Evolutionary conservation across 805 yeast species (phyloP).

Genomic region (baker's yeast (Saccharomyces cerevisiae)): DNA sequence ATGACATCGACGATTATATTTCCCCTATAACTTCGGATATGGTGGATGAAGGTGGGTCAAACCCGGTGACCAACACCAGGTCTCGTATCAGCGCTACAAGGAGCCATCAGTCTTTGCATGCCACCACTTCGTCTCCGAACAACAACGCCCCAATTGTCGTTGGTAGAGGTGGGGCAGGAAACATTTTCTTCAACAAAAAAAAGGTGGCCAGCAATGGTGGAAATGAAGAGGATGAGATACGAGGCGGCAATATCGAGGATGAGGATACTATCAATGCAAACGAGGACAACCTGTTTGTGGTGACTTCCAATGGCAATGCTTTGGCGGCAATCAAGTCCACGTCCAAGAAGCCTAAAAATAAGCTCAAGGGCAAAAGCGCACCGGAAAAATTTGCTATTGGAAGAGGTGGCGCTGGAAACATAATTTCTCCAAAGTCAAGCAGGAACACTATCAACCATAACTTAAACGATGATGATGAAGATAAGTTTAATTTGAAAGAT

Average conservation of each 20-base stretch:
- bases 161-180: slow-evolving; percentile 33
- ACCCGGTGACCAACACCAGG: background rate
- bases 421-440: slow-evolving; percentile 13
- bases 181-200: slow-evolving; percentile 18
- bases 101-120: background rate
- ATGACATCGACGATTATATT: slow-evolving; percentile 6
- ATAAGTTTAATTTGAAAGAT: background rate
- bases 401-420: slow-evolving; percentile 32
- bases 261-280: background rate
- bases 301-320: background rate
- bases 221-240: background rate
- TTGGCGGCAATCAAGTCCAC: background rate
- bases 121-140: background rate
- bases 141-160: slow-evolving; percentile 14
- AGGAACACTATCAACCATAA: background rate
- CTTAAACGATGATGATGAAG: background rate
- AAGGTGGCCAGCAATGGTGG: background rate
- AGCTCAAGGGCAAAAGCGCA: background rate
- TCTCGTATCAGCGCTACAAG: background rate
- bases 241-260: background rate
- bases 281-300: background rate
- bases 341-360: background rate
- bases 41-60: background rate
- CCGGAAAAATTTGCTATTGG: slow-evolving; percentile 19
- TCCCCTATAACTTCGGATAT: slow-evolving; percentile 3